phyloP scores from a whole-genome alignment of 202 grass and related monocot genomes.

The Bolboschoenoplectus hybrid region DNA sequence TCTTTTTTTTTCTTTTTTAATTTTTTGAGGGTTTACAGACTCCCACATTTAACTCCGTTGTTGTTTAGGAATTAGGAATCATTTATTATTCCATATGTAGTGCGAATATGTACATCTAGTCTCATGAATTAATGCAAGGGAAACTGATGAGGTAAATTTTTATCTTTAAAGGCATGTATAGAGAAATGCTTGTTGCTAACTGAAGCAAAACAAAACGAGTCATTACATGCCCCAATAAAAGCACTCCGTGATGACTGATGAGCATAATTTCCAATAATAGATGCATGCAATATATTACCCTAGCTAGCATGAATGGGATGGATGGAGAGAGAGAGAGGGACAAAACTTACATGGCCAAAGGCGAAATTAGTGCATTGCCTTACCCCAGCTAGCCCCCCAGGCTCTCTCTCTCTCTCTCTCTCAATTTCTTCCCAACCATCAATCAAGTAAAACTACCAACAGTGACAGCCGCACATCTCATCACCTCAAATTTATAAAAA shows the following conservation, averaged over 20 bases:
- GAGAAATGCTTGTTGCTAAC: background rate
- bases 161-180: background rate
- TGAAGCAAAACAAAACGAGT: background rate
- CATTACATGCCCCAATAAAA: conserved; percentile 4
- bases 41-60: background rate
- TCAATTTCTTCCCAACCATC: background rate
- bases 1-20: background rate
- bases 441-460: conserved; percentile 28
- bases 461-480: conserved; percentile 31
- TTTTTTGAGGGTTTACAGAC: background rate
- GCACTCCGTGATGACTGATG: background rate
- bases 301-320: background rate
- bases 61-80: conserved; percentile 27
- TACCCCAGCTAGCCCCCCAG: background rate
- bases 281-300: conserved; percentile 36
- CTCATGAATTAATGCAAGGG: background rate
- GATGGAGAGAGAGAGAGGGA: background rate
- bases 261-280: conserved; percentile 40
- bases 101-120: conserved; percentile 5
- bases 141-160: background rate
- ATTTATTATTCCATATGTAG: background rate
- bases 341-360: conserved; percentile 32
- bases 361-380: conserved; percentile 29
- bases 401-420: background rate
- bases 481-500: conserved; percentile 38